These are phyloP conservation scores for Salvia miltiorrhiza DNA, from an alignment of 257 asterid genomes.

Conservation along the genomic window DNA sequence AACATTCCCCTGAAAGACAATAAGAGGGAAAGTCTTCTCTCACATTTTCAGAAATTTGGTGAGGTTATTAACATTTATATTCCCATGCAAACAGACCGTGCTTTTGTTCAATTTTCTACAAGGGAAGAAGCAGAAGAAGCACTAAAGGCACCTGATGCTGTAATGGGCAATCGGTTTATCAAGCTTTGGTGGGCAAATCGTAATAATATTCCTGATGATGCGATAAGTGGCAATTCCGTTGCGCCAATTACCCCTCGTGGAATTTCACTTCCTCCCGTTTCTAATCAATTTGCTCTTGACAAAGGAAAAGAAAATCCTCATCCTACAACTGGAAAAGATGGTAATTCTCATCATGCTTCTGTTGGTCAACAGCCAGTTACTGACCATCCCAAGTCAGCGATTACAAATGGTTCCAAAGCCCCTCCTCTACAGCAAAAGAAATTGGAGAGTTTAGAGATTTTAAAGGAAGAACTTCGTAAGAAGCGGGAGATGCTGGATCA, in stretches of 20 bases:
- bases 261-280: conserved; percentile 28
- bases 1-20: conserved; percentile 85
- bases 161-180: conserved; percentile 96
- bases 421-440: conserved; percentile 71
- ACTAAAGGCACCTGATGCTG: conserved; percentile 91
- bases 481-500: conserved; percentile 97
- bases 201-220: conserved; percentile 70
- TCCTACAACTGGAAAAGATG: conserved; percentile 37
- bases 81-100: conserved; percentile 67
- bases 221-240: conserved; percentile 36
- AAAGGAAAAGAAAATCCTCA: conserved; percentile 55
- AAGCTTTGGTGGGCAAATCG: conserved; percentile 98
- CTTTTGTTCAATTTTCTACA: conserved; percentile 86
- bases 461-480: conserved; percentile 93
- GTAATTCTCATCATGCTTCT: conserved; percentile 29
- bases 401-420: conserved; percentile 49
- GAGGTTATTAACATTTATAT: conserved; percentile 75
- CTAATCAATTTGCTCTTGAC: conserved; percentile 34
- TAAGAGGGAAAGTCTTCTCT: conserved; percentile 82
- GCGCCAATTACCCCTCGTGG: conserved; percentile 30
- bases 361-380: conserved; percentile 33
- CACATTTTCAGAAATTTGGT: conserved; percentile 91
- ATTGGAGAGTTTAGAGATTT: conserved; percentile 70
- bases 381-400: conserved; percentile 44
- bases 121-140: conserved; percentile 97